phyloP scores from a whole-genome alignment of 805 yeast genomes.

The Kregervanrija pseudodelftensis region DNA sequence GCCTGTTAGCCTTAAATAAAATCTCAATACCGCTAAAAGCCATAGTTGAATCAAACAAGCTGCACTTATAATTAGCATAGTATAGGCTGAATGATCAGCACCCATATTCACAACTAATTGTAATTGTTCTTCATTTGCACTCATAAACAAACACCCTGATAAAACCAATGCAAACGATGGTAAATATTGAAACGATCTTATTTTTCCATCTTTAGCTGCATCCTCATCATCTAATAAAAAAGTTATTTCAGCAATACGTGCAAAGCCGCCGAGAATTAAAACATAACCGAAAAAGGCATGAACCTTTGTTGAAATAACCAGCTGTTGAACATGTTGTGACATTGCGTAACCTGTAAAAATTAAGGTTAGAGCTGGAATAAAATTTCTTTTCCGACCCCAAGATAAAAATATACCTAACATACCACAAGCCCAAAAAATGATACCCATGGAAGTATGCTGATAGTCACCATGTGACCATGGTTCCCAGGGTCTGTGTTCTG shows the following conservation, averaged over 20 bases:
- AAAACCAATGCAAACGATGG: constrained; percentile 76
- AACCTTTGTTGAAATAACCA: constrained; percentile 74
- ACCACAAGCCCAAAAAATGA: constrained; percentile 95
- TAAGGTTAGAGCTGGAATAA: constrained; percentile 74
- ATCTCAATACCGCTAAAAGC: constrained; percentile 50
- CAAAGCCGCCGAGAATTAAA: constrained; percentile 69
- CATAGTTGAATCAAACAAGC: constrained; percentile 68
- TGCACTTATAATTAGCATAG: constrained; percentile 61
- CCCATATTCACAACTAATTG: constrained; percentile 61
- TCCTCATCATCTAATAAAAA: constrained; percentile 64
- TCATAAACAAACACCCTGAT: constrained; percentile 81
- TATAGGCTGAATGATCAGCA: constrained; percentile 81
- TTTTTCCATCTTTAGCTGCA: constrained; percentile 32
- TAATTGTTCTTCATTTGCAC: constrained; percentile 88
- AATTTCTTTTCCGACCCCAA: constrained; percentile 59
- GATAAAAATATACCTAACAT: constrained; percentile 74
- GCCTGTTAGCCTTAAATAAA: constrained; percentile 44
- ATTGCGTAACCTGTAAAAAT: constrained; percentile 91
- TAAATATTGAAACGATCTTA: constrained; percentile 74
- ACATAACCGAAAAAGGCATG: constrained; percentile 82
- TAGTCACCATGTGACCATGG: constrained; percentile 89
- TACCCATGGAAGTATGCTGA: constrained; percentile 95
- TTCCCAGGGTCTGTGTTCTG: constrained; percentile 91
- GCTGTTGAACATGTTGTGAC: constrained; percentile 80
- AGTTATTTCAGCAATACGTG: constrained; percentile 72